Percentiles rank a stretch among this genome's conserved stretches.
Evolutionary conservation across 345 rosid genomes (phyloP).

Genomic region (Heritiera littoralis): DNA sequence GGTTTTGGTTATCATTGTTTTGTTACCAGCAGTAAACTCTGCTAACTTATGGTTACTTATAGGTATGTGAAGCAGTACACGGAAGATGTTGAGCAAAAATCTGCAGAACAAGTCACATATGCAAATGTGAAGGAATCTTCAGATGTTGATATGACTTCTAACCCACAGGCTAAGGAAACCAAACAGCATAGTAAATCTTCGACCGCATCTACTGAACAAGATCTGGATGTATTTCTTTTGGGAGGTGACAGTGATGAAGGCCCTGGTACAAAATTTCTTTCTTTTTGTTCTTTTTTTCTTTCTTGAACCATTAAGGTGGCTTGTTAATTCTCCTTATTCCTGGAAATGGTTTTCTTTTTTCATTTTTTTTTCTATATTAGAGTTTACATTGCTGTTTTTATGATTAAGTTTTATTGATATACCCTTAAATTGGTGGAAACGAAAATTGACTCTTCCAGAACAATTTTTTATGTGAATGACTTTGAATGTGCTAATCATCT

Average conservation of each 20-base stretch:
- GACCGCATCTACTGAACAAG: conserved; percentile 44
- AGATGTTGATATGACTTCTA: conserved; percentile 27
- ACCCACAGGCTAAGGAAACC: conserved; percentile 30
- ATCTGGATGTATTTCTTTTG: conserved; percentile 61
- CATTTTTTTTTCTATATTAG: not conserved
- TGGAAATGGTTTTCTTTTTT: not conserved
- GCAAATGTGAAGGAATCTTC: conserved; percentile 31
- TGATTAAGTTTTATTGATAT: not conserved
- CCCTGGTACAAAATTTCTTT: conserved; percentile 36
- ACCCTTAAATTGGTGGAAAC: not conserved
- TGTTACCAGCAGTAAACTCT: not conserved
- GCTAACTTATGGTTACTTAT: conserved; percentile 21
- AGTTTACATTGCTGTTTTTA: not conserved
- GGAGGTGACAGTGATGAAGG: conserved; percentile 70
- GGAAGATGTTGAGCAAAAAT: conserved; percentile 38
- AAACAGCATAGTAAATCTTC: conserved; percentile 38
- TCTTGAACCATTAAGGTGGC: not conserved
- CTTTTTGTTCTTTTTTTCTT: not conserved
- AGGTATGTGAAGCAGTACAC: conserved; percentile 53
- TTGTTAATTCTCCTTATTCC: not conserved
- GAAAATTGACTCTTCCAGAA: not conserved
- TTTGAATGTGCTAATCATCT: not conserved
- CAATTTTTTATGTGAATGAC: not conserved
- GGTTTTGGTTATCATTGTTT: not conserved
- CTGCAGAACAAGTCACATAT: conserved; percentile 34